Conservation (phyloP, 2,329 filamentous ascomycete species). For the Fusarium tuaranense region DNA sequence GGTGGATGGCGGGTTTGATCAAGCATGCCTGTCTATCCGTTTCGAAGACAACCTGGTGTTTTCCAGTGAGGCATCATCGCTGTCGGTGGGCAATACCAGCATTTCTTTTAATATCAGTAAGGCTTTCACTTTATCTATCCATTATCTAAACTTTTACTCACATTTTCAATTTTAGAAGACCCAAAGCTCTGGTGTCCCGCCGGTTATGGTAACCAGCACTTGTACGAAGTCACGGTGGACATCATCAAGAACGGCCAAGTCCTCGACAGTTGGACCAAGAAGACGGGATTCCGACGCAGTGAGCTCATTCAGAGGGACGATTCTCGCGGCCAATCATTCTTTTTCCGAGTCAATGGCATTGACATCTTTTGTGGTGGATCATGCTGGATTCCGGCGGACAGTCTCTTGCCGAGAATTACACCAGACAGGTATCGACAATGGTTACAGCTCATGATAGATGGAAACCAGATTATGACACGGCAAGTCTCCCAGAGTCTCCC, state of each 20-base stretch:
- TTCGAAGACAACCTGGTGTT: neutral
- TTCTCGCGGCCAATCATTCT: conserved; percentile 75
- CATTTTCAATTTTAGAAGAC: conserved; percentile 43
- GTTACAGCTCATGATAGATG: conserved; percentile 80
- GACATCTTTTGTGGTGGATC: conserved; percentile 86
- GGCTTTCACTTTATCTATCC: neutral
- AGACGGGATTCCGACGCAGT: conserved; percentile 75
- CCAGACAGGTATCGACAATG: conserved; percentile 76
- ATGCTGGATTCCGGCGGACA: conserved; percentile 88
- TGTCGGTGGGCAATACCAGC: neutral
- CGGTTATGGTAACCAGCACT: conserved; percentile 78
- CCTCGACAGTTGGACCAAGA: conserved; percentile 69
- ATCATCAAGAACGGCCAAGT: conserved; percentile 57
- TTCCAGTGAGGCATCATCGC: neutral
- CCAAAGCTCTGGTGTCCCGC: conserved; percentile 82
- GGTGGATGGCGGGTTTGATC: neutral
- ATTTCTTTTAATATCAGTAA: neutral
- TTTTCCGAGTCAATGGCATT: conserved; percentile 81
- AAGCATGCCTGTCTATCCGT: neutral
- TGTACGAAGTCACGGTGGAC: conserved; percentile 76
- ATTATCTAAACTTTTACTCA: neutral
- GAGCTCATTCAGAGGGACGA: conserved; percentile 66
- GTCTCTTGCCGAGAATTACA: conserved; percentile 78
- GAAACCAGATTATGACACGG: conserved; percentile 78
- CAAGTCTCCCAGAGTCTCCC: neutral